Evolutionary conservation across 2,329 filamentous ascomycete species (phyloP), one percentile per base, ranked within the genome.

Genomic region (Xylaria sp.): DNA sequence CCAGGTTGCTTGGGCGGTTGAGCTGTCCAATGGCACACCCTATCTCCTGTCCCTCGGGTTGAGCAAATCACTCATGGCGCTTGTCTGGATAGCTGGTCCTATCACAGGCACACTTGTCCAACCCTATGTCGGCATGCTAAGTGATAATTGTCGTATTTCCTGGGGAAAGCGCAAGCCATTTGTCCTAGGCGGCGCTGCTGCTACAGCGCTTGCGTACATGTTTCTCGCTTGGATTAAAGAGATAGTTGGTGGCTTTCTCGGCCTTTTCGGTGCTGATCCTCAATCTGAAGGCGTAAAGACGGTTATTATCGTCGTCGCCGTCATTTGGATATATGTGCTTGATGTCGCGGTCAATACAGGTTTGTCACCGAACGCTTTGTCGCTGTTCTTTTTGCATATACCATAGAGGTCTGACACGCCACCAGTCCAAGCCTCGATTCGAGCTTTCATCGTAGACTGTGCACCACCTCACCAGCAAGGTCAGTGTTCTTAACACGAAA

Each of bases 311-410:
- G 83, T 93, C 38, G 86, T 93, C 66, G 95, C 95, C 7, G 93
- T 97, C 6, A 78, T 94, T 36, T 91, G 94, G 82, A 92, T 98
- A 75, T 98, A 97, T 80, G 85, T 96, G 59, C 86, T 98, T 59
- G 95, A 98, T 79, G 96, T 98, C 79, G 90, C 94, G 75, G 96
- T 98, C 83, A 98, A 98, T 81, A 96, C 94, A 65, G 91, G 90
- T 92, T 82, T 74, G 84, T 80, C 68, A 60, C 13, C 40, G 20
- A 46, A 11, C 38, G 26, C 38, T 59, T 57, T 10, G 28, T n/a
- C 4, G 5, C 20, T 17, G 26, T 33, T 59, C 13, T 40, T 20
- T 20, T 20, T n/a, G 5, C 49, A 23, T 17, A 56, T 53, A 42
- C 23, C 17, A 20, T n/a, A 15, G 20, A n/a, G 13, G 38, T 53